These are phyloP conservation scores for Lactarius indigo DNA, from an alignment of 768 basidiomycete genomes.

Conservation along the genomic window DNA sequence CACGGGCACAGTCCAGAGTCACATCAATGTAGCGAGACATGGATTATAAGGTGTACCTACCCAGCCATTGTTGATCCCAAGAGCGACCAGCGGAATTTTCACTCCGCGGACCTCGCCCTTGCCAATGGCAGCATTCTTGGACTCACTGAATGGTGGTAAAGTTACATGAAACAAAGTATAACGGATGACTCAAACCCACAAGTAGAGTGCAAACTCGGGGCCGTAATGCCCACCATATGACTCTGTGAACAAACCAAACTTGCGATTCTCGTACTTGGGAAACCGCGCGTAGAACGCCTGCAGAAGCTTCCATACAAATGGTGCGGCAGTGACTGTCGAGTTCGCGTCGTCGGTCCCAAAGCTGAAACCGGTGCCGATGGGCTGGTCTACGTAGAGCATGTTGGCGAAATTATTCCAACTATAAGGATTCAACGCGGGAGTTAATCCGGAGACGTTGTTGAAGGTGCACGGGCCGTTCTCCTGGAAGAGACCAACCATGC, in stretches of 20 bases:
- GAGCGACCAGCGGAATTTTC: constrained; percentile 40
- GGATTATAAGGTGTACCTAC: constrained; percentile 48
- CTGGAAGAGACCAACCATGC: constrained; percentile 4
- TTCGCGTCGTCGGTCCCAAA: background rate
- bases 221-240: too few species aligned
- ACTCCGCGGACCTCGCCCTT: constrained; percentile 38
- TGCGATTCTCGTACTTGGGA: too few species aligned
- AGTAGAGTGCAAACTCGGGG: constrained; percentile 22
- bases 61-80: background rate
- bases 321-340: background rate
- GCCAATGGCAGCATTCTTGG: constrained; percentile 52
- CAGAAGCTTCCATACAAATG: background rate
- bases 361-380: background rate
- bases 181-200: background rate
- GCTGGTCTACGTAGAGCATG: constrained; percentile 23
- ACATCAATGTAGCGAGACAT: constrained; percentile 28
- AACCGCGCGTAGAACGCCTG: constrained; percentile 23
- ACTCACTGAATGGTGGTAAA: constrained; percentile 29
- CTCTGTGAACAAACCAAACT: too few species aligned
- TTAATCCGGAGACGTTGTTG: background rate
- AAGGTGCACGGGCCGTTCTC: constrained; percentile 20
- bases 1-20: background rate
- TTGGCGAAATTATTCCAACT: constrained; percentile 18
- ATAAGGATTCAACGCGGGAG: constrained; percentile 7
- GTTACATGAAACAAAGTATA: background rate